Base-by-base conservation (phyloP, 2,329 filamentous ascomycete genomes). In the Venturia asperata region DNA sequence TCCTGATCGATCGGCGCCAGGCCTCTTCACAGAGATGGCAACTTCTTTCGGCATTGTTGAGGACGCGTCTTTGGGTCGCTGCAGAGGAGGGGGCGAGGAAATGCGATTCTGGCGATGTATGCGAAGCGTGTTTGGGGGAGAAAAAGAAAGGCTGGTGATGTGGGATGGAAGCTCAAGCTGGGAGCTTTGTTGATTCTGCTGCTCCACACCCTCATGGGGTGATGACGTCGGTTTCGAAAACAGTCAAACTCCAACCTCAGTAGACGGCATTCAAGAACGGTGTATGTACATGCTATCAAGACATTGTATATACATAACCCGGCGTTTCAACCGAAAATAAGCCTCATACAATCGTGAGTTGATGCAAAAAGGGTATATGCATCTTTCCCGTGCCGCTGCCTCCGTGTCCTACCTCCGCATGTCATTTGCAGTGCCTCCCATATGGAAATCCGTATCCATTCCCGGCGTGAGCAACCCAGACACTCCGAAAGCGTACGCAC, bases 351-450 rank as follows among this genome's bases (percentile, higher is more conserved):
- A 34, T 19, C 49, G 49, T 55, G 49, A 55, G 27, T 19, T 24
- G 24, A 10, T 19, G 15, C 49, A 55, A 55, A 34, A 55, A 34
- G 49, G 24, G 15, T 34, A 34, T 52, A 34, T 34, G 24, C 2
- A 52, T 52, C 21, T 24, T 17, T 55, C 49, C 49, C 17, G 30
- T 34, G 30, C 30, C 30, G 30, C 30, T 34, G 30, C 30, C 30
- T 3, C 30, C 30, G 3, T 34, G 24, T 15, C 4, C n/a, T 27
- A 58, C 27, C 30, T n/a, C 52, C 37, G 49, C 15, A 24, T 27
- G 5, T 58, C 37, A n/a, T n/a, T 37, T 15, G 15, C 52, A 58
- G 52, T 58, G 15, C 52, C 52, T 58, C 30, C 52, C 52, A 58
- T 34, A n/a, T 9, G 27, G 27, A 13, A 37, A 58, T 58, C 30